Base-by-base conservation (phyloP, 306 rosid genomes). In the Lablab purpureus region DNA sequence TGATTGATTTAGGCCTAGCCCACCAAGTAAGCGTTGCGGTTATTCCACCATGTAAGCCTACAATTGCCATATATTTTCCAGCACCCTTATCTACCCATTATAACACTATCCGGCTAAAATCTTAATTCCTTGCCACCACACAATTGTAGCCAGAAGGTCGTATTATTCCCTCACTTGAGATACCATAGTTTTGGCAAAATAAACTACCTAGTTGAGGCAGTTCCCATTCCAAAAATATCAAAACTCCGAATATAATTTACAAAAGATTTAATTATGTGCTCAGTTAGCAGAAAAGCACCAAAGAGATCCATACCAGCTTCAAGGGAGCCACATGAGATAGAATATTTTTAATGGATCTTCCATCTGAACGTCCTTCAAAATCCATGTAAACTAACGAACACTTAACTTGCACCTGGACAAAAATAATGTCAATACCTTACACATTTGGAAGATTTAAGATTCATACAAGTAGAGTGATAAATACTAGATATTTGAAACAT, bases 331-430 rank as follows among this genome's bases (percentile, higher is more conserved):
- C 88, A 69, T 91, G 98, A 75, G 99, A 95, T 62, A 92, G 98
- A 83, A 93, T 93, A 77, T 90, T 90, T 86, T 95, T 95, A 19
- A 95, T 89, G 65, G 99, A 95, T 78, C 98, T 84, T 30, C 96
- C 98, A 84, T 95, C 98, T 50, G 99, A 93, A 72, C 98, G 97
- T 68, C 97, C 99, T 82, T 93, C 99, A 73, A 93, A 95, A 81
- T 95, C 99, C 99, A 95, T 93, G 83, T 91, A 91, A 45, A 87
- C 87, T 78, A 95, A 79, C 0, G 86, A 88, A 74, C 97, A 87
- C 83, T 90, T 90, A 69, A 95, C 98, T 73, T 92, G 97, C 60
- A 93, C 98, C 99, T 95, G 87, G 55, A 81, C 73, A 69, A 80
- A 54, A 78, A 59, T 17, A 78, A 45, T 21, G 36, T 51, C 58